Evolutionary conservation across 164 flowering plant species (phyloP), one percentile per base, ranked within the genome.

Genomic region (Kingdonia uniflora): DNA sequence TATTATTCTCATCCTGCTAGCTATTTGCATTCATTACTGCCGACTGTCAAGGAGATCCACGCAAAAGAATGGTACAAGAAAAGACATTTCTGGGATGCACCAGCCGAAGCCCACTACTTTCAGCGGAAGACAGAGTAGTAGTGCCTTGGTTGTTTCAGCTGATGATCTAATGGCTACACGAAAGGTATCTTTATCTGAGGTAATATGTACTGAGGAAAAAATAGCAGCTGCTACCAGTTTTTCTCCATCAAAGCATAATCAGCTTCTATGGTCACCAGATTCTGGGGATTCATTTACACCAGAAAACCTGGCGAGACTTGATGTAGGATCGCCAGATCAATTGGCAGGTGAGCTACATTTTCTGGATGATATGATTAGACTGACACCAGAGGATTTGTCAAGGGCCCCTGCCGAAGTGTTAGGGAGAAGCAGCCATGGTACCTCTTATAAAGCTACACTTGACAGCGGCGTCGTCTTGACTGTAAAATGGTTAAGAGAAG

Each of bases 341-440:
- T 67, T 88, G 64, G 89, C 75, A 33, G 99, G 99, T 15, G 97
- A 94, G 58, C 74, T 94, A 55, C 72, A 86, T 67, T 89, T 94
- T 68, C 81, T 94, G 50, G 97, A 94, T 71, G 97, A 89, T 54
- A 62, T 87, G 51, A 64, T 85, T 11, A 58, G 67, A 7, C 55
- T 94, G 63, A 82, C 97, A 12, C 87, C 95, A 2, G 97, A 94
- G 73, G 97, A 94, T 62, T 71, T 94, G 37, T 84, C 97, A 22
- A 71, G 85, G 72, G 97, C 99, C 6, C 99, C 99, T n/a, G 99
- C 99, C n/a, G 99, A 89, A 69, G 99, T 94, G 2, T 65, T 94
- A 57, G 99, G 97, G 21, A 72, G 99, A 65, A 89, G 99, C 66
- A 87, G 97, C 73, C 99, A 94, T 65, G 97, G 99, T 51, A 94